These are phyloP conservation scores for Xylaria digitata DNA, from an alignment of 2,329 filamentous ascomycete species.

Conservation along the genomic window DNA sequence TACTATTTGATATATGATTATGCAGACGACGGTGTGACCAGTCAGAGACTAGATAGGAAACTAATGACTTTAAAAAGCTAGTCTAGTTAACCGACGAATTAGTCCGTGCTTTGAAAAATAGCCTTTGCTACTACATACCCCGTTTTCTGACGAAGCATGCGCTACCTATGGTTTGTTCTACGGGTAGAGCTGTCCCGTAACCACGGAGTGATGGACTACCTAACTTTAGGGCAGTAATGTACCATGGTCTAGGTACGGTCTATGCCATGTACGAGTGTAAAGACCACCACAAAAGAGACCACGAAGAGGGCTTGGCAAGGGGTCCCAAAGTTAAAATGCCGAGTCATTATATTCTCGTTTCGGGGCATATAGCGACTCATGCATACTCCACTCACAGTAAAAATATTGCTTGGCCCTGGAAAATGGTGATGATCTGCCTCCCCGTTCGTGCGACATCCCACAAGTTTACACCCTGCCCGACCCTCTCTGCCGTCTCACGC, in stretches of 20 bases:
- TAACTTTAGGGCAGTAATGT: no score
- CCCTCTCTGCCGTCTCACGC: slow-evolving; percentile 6
- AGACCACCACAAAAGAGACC: no score
- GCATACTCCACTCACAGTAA: slow-evolving; percentile 7
- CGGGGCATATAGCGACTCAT: slow-evolving; percentile 8
- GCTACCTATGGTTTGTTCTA: no score
- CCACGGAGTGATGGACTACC: no score
- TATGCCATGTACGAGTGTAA: no score
- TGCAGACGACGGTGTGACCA: neutral
- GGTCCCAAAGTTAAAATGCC: neutral
- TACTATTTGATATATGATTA: slow-evolving; percentile 2
- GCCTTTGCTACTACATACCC: no score
- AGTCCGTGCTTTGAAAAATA: no score
- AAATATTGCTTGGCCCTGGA: slow-evolving; percentile 7
- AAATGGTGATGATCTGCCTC: slow-evolving; percentile 5
- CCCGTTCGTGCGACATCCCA: slow-evolving; percentile 22
- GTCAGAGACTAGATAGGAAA: neutral
- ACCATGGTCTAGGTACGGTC: no score
- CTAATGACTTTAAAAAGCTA: neutral
- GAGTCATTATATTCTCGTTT: slow-evolving; percentile 5
- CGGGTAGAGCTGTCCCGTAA: no score
- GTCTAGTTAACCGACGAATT: no score
- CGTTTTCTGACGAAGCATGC: no score
- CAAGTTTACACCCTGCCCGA: slow-evolving; percentile 12
- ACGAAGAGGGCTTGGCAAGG: slow-evolving; percentile 1